Evolutionary conservation across 345 rosid species (phyloP).

Genomic region (Eucalyptus polybractea): DNA sequence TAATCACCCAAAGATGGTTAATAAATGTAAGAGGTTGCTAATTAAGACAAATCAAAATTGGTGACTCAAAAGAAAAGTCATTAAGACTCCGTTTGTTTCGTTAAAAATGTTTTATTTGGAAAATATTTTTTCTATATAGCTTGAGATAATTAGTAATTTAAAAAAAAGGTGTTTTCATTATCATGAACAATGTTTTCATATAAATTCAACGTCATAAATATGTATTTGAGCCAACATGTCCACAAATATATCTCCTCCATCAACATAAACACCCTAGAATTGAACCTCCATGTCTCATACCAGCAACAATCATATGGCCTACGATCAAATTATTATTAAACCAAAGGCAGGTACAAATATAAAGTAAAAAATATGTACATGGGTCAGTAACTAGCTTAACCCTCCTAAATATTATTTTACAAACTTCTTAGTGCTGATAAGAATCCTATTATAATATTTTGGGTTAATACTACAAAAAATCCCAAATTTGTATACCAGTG

Average conservation of each 20-base stretch:
- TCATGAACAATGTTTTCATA: too few relatives aligned
- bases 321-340: too few relatives aligned
- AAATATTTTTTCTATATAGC: too few relatives aligned
- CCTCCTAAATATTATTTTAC: neutral
- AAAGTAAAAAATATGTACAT: neutral
- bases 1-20: neutral
- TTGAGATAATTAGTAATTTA: neutral
- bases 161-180: neutral
- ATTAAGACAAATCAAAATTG: neutral
- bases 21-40: neutral
- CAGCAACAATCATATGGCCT: neutral
- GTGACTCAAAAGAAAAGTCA: neutral
- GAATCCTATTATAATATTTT: too few relatives aligned
- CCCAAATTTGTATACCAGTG: accelerated
- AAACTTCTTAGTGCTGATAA: neutral
- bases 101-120: neutral
- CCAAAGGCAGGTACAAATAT: neutral
- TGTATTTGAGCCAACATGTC: neutral
- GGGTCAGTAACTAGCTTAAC: neutral
- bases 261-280: neutral
- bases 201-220: neutral
- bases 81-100: neutral
- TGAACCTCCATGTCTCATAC: neutral
- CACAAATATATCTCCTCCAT: neutral
- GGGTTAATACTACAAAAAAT: too few relatives aligned